Evolutionary conservation across 495 filamentous ascomycete genomes (phyloP).

Genomic region (Neurospora sp.): DNA sequence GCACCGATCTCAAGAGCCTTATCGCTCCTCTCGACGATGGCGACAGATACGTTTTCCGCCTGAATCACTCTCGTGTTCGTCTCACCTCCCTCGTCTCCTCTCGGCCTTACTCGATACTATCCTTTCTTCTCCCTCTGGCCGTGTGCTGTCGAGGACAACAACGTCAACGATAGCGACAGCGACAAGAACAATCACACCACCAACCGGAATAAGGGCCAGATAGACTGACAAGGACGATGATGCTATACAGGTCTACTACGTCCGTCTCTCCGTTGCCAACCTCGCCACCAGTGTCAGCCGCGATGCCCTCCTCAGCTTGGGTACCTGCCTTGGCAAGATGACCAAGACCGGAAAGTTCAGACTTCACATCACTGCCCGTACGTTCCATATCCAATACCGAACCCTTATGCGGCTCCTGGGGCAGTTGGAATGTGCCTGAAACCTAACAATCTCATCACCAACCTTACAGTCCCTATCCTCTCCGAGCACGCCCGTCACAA

Average conservation of each 20-base stretch:
- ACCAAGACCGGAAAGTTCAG: slow-evolving; percentile 89
- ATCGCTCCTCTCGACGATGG: slow-evolving; percentile 61
- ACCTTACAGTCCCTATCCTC: slow-evolving; percentile 54
- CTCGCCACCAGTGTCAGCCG: slow-evolving; percentile 76
- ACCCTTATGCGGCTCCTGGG: not conserved
- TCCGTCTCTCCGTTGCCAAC: slow-evolving; percentile 77
- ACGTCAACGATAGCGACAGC: not conserved
- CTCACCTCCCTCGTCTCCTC: slow-evolving; percentile 4
- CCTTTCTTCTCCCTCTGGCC: slow-evolving; percentile 2
- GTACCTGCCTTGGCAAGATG: slow-evolving; percentile 77
- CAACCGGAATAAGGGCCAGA: not conserved
- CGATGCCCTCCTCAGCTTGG: slow-evolving; percentile 68
- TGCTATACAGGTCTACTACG: slow-evolving; percentile 66
- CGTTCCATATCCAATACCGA: not conserved
- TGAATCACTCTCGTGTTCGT: slow-evolving; percentile 43
- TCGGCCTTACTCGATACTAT: not conserved
- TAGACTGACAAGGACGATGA: not conserved
- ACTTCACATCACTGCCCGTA: slow-evolving; percentile 63
- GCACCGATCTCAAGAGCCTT: slow-evolving; percentile 53
- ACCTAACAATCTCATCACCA: not conserved
- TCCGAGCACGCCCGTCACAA: slow-evolving; percentile 85
- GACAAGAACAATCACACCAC: not conserved
- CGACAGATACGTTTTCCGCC: slow-evolving; percentile 76
- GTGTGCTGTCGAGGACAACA: not conserved
- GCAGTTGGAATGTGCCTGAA: not conserved